Conservation (phyloP, 176 grass and related monocot genomes). For the Aegilops umbellulata region DNA sequence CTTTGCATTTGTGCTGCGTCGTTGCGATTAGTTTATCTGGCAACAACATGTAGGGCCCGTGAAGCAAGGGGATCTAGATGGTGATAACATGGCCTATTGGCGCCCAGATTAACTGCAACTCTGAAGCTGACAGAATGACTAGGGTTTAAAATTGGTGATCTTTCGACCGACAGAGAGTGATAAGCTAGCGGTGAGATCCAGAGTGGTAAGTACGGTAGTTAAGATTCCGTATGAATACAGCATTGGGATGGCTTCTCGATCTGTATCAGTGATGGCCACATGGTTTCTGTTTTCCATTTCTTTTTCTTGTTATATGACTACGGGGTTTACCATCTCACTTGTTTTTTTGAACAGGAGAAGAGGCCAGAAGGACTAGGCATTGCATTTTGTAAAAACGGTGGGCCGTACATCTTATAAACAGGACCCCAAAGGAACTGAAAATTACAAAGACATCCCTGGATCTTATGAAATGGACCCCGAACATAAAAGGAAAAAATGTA, state of each 20-base stretch:
- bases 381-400: not conserved
- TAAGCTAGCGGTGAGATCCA: slow-evolving; percentile 5
- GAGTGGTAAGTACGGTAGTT: slow-evolving; percentile 27
- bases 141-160: not conserved
- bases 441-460: not conserved
- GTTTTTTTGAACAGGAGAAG: too few relatives aligned
- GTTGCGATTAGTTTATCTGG: not conserved
- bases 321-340: not conserved
- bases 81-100: slow-evolving; percentile 28
- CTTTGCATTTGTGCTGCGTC: slow-evolving; percentile 12
- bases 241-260: slow-evolving; percentile 2
- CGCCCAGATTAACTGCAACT: not conserved
- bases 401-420: not conserved
- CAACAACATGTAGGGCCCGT: slow-evolving; percentile 27
- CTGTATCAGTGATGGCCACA: slow-evolving; percentile 3
- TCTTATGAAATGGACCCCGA: not conserved
- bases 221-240: slow-evolving; percentile 27
- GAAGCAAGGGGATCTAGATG: not conserved
- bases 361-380: too few relatives aligned
- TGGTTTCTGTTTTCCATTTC: not conserved
- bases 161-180: not conserved
- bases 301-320: not conserved
- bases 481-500: not conserved
- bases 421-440: not conserved
- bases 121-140: not conserved